A percentile compares a stretch with the other conserved stretches of the same genome.
Conservation (phyloP, 768 basidiomycete species). For the Mycena galopus region DNA sequence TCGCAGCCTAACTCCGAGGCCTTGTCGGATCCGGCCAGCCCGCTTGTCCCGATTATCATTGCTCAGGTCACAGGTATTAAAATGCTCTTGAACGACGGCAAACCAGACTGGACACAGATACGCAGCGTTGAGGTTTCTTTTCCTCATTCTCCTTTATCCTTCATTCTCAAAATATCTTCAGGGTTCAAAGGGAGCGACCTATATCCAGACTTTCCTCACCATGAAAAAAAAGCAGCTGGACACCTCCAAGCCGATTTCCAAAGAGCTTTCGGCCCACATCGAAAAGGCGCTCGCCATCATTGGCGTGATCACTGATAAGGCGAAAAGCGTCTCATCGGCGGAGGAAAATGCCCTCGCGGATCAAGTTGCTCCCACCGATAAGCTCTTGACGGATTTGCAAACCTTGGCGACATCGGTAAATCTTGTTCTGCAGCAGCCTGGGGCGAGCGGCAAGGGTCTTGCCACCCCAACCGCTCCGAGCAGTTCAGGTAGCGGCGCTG, state of each 20-base stretch:
- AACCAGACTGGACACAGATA: not conserved
- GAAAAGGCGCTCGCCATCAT: not conserved
- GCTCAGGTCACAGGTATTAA: not conserved
- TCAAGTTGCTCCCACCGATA: not conserved
- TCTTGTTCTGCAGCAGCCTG: slow-evolving; percentile 1
- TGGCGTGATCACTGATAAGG: not conserved
- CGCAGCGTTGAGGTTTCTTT: not conserved
- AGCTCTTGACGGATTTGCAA: not conserved
- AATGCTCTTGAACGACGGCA: not conserved
- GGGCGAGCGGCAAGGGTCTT: not conserved
- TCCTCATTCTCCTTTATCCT: not conserved
- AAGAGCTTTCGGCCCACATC: not conserved
- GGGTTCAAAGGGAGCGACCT: not conserved
- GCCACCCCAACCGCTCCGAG: not conserved
- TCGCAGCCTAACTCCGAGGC: not conserved
- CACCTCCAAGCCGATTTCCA: not conserved
- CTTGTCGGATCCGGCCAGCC: not conserved
- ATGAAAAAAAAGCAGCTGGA: not conserved
- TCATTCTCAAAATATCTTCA: not conserved
- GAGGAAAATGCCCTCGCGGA: not conserved
- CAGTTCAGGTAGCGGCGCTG: not conserved
- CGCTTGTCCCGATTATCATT: not conserved
- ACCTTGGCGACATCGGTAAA: not conserved
- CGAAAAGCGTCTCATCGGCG: not conserved
- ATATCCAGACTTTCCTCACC: not conserved